Conservation (phyloP, 495 filamentous ascomycete genomes). For the Hypoxylon trugodes region DNA sequence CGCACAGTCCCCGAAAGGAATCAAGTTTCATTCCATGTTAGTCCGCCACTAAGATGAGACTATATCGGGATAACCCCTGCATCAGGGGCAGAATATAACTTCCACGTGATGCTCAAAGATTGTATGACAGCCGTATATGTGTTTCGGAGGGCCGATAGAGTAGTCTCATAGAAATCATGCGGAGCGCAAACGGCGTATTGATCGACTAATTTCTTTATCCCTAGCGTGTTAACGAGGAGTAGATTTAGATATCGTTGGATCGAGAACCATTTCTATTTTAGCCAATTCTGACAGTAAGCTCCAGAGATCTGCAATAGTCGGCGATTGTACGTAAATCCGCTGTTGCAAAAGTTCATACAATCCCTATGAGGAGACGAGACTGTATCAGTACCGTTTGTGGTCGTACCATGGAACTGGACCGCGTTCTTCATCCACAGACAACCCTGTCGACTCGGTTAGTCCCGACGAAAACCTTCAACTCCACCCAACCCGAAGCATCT, state of each 20-base stretch:
- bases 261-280: neutral
- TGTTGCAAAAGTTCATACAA: neutral
- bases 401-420: conserved; percentile 10
- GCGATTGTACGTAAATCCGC: conserved; percentile 6
- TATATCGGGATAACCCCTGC: conserved; percentile 28
- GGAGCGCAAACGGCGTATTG: too few relatives aligned
- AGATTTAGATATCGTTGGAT: neutral
- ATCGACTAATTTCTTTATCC: too few relatives aligned
- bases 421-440: neutral
- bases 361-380: neutral
- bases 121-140: conserved; percentile 13
- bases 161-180: too few relatives aligned
- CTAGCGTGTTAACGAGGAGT: too few relatives aligned
- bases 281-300: neutral
- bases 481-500: neutral
- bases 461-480: neutral
- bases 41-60: conserved; percentile 20
- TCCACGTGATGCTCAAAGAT: conserved; percentile 26
- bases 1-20: conserved; percentile 10
- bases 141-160: neutral
- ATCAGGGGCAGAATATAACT: conserved; percentile 9
- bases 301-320: neutral
- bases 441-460: neutral
- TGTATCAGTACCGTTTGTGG: neutral
- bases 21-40: conserved; percentile 38